Base-by-base conservation (phyloP, 1,284 basidiomycete genomes). In the Microbotryum saponariae region DNA sequence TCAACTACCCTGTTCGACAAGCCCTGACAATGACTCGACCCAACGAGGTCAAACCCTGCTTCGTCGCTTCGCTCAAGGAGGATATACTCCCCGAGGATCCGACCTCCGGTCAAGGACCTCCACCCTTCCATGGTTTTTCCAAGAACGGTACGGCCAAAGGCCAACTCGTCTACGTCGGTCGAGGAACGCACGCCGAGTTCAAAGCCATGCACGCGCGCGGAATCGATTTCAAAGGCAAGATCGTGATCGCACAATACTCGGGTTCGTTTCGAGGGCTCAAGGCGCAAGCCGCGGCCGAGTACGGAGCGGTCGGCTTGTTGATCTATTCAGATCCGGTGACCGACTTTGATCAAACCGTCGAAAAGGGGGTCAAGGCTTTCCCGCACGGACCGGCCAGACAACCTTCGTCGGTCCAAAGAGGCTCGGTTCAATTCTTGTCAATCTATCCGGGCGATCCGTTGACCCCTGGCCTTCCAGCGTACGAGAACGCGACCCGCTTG, bases 251-350 rank as follows among this genome's bases (percentile, higher is more conserved):
- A 57, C 86, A 90, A 58, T 97, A 97, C 73, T 92, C 91, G 16
- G 74, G 75, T 25, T 74, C 83, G 61, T 90, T 90, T 79, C 85
- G 93, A 67, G 94, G 93, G 18, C 79, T 97, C 46, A 80, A 91
- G 83, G 80, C 91, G 58, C 82, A 88, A 77, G 82, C 85, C 1
- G 90, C 91, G 2, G 82, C 91, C 71, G 88, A 91, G 66, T 83
- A 84, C 5, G 92, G 92, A 23, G 90, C 79, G 0, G 65, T 77
- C 9, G 83, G 77, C 12, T 73, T 74, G 47, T 70, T 83, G 59
- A 92, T 97, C 70, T 97, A 91, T 77, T 85, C 84, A 18, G 93
- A 97, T 76, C 87, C 88, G 16, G 85, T 84, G 58, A 91, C 96
- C 72, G 91, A 97, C 72, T 91, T 91, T 23, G 81, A 80, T 48